Evolutionary conservation across 495 filamentous ascomycete species (phyloP).

Genomic region (Hypoxylon fuscum): DNA sequence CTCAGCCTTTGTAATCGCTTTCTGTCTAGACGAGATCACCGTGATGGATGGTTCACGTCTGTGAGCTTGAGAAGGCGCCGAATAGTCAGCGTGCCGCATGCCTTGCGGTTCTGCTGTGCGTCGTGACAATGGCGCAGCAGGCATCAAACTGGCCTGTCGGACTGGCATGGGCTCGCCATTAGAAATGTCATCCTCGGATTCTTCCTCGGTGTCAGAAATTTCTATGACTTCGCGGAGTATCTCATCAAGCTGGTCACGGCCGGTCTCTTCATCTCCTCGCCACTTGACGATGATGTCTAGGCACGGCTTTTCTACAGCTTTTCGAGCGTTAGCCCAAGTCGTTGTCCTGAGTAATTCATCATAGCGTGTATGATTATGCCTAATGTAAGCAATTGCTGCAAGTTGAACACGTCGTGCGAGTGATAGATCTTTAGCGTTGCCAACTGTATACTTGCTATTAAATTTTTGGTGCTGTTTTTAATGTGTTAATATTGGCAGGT

Average conservation of each 20-base stretch:
- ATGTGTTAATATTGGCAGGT: constrained; percentile 4
- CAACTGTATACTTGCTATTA: constrained; percentile 58
- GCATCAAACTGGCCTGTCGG: constrained; percentile 27
- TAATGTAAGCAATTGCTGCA: constrained; percentile 85
- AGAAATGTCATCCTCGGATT: constrained; percentile 60
- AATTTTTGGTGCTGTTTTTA: constrained; percentile 42
- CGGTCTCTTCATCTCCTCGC: constrained; percentile 86
- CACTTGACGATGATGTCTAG: constrained; percentile 81
- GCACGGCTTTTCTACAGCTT: constrained; percentile 72
- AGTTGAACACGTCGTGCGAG: constrained; percentile 81
- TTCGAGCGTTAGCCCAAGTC: constrained; percentile 73
- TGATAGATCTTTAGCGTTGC: constrained; percentile 70
- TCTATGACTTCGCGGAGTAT: constrained; percentile 83
- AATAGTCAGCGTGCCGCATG: constrained; percentile 7
- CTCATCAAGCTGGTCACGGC: constrained; percentile 77
- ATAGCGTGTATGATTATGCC: constrained; percentile 87
- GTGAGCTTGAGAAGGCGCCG: constrained; percentile 14
- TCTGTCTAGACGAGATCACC: constrained; percentile 22
- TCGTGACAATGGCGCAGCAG: constrained; percentile 24
- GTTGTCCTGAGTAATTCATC: constrained; percentile 75
- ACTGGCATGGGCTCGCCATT: constrained; percentile 16
- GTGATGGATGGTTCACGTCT: constrained; percentile 30
- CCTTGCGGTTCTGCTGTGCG: constrained; percentile 10
- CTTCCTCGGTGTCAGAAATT: constrained; percentile 81
- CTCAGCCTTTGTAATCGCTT: constrained; percentile 31